phyloP scores from a whole-genome alignment of 768 basidiomycete species.

The Phaeotremella skinneri region DNA sequence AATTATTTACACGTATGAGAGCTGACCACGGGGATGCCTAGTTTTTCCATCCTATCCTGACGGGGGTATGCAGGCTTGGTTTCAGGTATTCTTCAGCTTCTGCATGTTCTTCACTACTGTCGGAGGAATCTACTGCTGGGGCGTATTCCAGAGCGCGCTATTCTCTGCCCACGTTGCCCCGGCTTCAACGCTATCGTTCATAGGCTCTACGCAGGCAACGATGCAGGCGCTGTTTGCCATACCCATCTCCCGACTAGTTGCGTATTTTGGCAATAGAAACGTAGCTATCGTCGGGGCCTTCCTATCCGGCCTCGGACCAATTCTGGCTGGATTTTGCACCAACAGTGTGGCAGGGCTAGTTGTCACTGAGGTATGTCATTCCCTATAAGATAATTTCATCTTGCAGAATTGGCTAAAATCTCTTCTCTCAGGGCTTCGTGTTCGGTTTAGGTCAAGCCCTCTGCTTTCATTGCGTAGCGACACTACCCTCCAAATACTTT shows the following conservation, averaged over 20 bases:
- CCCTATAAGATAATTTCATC: background rate
- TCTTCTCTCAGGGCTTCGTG: background rate
- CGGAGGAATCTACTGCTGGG: background rate
- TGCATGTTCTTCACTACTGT: background rate
- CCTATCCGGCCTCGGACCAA: slow-evolving; percentile 18
- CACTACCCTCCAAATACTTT: slow-evolving; percentile 31
- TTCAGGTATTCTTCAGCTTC: background rate
- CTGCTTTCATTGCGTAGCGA: slow-evolving; percentile 20
- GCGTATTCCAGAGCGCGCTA: background rate
- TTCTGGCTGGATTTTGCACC: slow-evolving; percentile 21
- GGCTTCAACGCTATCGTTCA: slow-evolving; percentile 28
- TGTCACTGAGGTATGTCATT: slow-evolving; percentile 11
- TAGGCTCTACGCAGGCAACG: slow-evolving; percentile 24
- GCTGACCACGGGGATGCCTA: slow-evolving; percentile 1
- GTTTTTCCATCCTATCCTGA: background rate
- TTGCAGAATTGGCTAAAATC: too few species aligned
- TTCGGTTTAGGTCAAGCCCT: background rate
- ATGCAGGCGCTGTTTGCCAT: slow-evolving; percentile 26
- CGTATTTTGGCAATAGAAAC: slow-evolving; percentile 23
- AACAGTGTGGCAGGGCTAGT: slow-evolving; percentile 21
- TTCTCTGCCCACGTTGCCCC: slow-evolving; percentile 17
- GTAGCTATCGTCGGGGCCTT: slow-evolving; percentile 10
- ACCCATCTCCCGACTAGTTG: slow-evolving; percentile 19
- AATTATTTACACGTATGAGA: background rate
- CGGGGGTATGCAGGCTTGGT: background rate